Base-by-base conservation (phyloP, 2,329 filamentous ascomycete genomes). In the Ascochyta clinopodiicola region DNA sequence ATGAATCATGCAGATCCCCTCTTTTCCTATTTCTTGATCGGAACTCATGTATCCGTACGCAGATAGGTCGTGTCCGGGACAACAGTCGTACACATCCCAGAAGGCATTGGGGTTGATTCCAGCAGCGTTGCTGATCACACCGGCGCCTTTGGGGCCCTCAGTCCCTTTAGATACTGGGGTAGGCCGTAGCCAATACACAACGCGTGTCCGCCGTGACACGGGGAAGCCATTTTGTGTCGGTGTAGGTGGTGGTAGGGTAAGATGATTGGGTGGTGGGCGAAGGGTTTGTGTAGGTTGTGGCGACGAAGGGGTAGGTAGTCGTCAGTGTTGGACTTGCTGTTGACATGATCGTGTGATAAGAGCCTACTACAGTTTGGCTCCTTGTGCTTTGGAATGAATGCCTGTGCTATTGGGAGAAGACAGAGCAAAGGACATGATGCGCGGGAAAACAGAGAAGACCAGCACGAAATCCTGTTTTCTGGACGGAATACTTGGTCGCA, bases 61-160 rank as follows among this genome's bases (percentile, higher is more conserved):
- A 2, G 27, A 38, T 17, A 62, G 44, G 6, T 62, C 51, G 2
- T 42, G 37, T 1, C 53, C 42, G 29, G 60, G 56, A 44, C 63
- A 67, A 39, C 61, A 67, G 4, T 43, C 58, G 19, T 67, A 66
- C 32, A 66, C 37, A 38, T 67, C 63, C 63, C 63, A 67, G 53
- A 67, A 67, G 10, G 63, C 58, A 19, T 67, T 60, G n/a, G 58
- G 46, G 34, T 64, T 67, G 56, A 64, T 32, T 9, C 53, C 57
- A 5, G 45, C 57, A 12, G 56, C 63, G 21, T 66, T 67, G 49
- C 61, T 64, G 46, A 66, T 67, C 3, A 52, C 58, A 34, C 63
- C 66, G 22, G 54, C 58, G 24, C 49, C 53, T 31, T 45, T 12
- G 29, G 42, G 22, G 43, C 51, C 56, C 0, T 1, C 2, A 1